Conservation (phyloP, 2,329 filamentous ascomycete species). For the Aspergillus pseudoterreus region DNA sequence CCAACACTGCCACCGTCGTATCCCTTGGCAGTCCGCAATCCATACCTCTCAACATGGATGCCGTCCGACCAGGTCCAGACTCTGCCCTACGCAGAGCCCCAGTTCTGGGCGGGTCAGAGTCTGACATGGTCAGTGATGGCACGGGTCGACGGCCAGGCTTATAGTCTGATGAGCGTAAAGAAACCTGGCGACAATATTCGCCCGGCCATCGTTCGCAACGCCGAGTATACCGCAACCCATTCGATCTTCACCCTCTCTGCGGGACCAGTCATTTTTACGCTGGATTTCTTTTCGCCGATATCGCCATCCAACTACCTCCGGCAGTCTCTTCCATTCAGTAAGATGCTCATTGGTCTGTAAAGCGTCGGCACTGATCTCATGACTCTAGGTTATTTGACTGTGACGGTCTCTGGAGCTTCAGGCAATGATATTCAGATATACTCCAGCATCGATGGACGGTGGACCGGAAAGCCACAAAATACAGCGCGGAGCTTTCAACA, state of each 20-base stretch:
- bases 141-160: conserved; percentile 38
- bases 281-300: conserved; percentile 47
- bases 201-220: conserved; percentile 31
- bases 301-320: conserved; percentile 40
- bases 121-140: conserved; percentile 43
- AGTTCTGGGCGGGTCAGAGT: conserved; percentile 43
- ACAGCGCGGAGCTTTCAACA: conserved; percentile 22
- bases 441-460: conserved; percentile 43
- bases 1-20: conserved; percentile 40
- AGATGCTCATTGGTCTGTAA: background rate
- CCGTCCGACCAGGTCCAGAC: conserved; percentile 36
- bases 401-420: conserved; percentile 24
- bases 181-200: conserved; percentile 21
- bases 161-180: conserved; percentile 41
- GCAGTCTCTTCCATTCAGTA: conserved; percentile 44
- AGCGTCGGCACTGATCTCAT: conserved; percentile 4
- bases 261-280: conserved; percentile 29
- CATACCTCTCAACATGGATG: conserved; percentile 45
- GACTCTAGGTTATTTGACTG: conserved; percentile 37
- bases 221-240: conserved; percentile 42
- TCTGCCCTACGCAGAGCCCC: conserved; percentile 36
- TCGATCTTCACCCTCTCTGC: conserved; percentile 38
- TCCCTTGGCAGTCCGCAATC: conserved; percentile 42
- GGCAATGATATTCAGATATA: conserved; percentile 37
- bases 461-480: conserved; percentile 34